These are phyloP conservation scores for Penicillium hesseltinei DNA, from an alignment of 2,329 filamentous ascomycete genomes.

Conservation along the genomic window DNA sequence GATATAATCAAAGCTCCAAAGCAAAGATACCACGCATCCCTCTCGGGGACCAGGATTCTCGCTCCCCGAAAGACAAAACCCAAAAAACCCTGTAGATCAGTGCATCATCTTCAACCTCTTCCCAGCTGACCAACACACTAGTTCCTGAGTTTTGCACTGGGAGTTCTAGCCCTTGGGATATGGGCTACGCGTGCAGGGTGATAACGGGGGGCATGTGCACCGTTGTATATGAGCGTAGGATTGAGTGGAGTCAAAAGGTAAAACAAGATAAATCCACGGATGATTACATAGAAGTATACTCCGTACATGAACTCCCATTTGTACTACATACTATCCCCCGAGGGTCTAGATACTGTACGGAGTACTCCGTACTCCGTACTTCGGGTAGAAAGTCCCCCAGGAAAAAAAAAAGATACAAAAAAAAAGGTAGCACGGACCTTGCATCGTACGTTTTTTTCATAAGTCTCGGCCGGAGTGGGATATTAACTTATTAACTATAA, in stretches of 20 bases:
- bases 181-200: constrained; percentile 5
- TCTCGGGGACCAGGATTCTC: constrained; percentile 16
- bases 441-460: constrained; percentile 1
- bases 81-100: constrained; percentile 15
- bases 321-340: too few species aligned
- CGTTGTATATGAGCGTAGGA: constrained; percentile 9
- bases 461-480: background rate
- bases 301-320: too few species aligned
- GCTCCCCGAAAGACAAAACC: constrained; percentile 13
- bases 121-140: background rate
- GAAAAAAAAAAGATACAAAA: background rate
- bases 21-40: background rate
- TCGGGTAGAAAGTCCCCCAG: background rate
- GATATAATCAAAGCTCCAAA: background rate
- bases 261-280: too few species aligned
- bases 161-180: constrained; percentile 17
- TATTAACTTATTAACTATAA: background rate
- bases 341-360: too few species aligned
- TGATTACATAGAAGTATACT: too few species aligned
- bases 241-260: background rate
- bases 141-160: background rate
- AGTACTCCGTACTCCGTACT: background rate
- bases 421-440: constrained; percentile 8
- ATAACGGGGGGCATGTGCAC: background rate
- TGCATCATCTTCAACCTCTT: constrained; percentile 11